Base-by-base conservation (phyloP, 345 rosid genomes). In the Salix viminalis region DNA sequence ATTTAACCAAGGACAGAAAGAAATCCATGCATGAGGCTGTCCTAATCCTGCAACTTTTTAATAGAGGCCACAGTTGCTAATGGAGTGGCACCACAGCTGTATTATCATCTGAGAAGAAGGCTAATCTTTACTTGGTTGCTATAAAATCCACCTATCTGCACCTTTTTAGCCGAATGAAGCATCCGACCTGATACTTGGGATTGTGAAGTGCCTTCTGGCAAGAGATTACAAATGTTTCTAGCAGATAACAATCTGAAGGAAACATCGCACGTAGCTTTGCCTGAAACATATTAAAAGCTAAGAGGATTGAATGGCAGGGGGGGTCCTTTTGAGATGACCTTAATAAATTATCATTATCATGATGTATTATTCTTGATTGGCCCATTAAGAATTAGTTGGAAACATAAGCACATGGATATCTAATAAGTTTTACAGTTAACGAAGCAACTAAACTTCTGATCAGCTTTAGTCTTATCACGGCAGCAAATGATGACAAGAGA, bases 371-470 rank as follows among this genome's bases (percentile, higher is more conserved):
- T 58, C 46, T 75, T 75, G 75, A 85, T 82, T 77, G 83, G 73
- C 81, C 86, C 81, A 75, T 80, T 85, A 65, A 77, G 70, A 37
- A 67, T 21, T 70, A 75, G 72, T 50, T 78, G 75, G 83, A 72
- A 85, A 81, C 89, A 84, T 50, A 77, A 75, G 87, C 89, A 81
- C 89, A 88, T 86, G 85, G 75, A 79, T 54, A 37, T 67, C 80
- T 75, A 69, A 77, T 71, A 71, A 75, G 78, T 77, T 74, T 69
- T 21, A 9, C 37, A 56, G 76, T 82, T 84, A 82, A 84, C 79
- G 77, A 81, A 82, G 64, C 72, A 70, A 64, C 83, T 78, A 77
- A 75, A 39, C 10, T 24, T 73, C 58, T 73, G 26, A 24, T 30
- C 15, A 67, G 44, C 71, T 68, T 70, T 79, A 75, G 82, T 88